Evolutionary conservation across 371 early-diverging fungal genomes (phyloP).

Genomic region (Mucor indicus): DNA sequence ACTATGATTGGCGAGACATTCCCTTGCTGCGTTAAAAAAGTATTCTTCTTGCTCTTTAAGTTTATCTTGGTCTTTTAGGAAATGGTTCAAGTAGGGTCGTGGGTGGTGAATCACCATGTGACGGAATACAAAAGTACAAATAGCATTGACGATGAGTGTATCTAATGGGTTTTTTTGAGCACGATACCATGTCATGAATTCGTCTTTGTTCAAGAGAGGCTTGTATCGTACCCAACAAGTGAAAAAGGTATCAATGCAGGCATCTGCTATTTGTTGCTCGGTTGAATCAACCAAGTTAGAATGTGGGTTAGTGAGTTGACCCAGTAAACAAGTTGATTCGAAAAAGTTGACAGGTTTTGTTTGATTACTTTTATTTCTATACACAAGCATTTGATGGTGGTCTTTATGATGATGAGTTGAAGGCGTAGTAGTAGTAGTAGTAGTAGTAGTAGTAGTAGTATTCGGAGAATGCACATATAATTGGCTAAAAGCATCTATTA

Average conservation of each 20-base stretch:
- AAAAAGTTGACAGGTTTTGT: constrained; percentile 33
- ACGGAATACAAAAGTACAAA: constrained; percentile 27
- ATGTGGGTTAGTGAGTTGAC: constrained; percentile 19
- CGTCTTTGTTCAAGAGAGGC: constrained; percentile 25
- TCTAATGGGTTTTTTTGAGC: constrained; percentile 18
- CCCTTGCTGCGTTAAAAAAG: constrained; percentile 29
- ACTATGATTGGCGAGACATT: constrained; percentile 27
- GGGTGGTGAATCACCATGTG: constrained; percentile 34
- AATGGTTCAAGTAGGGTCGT: constrained; percentile 10
- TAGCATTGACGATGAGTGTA: constrained; percentile 35
- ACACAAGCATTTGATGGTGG: constrained; percentile 15
- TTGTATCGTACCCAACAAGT: constrained; percentile 33
- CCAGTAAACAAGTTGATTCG: constrained; percentile 16
- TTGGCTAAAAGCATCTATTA: constrained; percentile 32
- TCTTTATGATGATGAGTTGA: too few species aligned
- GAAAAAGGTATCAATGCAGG: constrained; percentile 32
- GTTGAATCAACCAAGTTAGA: constrained; percentile 14
- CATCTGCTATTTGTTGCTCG: constrained; percentile 22
- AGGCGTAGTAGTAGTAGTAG: not conserved
- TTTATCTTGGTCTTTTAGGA: constrained; percentile 19
- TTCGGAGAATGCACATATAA: constrained; percentile 9
- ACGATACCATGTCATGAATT: constrained; percentile 31
- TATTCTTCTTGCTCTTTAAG: constrained; percentile 31
- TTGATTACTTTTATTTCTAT: constrained; percentile 20
- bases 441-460: not conserved